Conservation (phyloP, 2,329 filamentous ascomycete species). For the Fusarium proliferatum region DNA sequence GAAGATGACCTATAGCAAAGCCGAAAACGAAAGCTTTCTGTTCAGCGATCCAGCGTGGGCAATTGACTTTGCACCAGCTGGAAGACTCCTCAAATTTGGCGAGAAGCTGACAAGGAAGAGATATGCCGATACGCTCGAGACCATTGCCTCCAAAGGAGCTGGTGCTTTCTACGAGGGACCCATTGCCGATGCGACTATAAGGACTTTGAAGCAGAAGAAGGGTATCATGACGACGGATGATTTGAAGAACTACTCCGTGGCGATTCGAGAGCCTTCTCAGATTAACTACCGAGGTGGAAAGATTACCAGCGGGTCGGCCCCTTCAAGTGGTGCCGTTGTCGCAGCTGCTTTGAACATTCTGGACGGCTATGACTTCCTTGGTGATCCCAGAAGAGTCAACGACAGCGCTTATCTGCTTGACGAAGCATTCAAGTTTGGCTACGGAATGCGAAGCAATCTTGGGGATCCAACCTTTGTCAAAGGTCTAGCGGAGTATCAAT, state of each 20-base stretch:
- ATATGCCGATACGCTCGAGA: constrained; percentile 78
- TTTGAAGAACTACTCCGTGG: constrained; percentile 77
- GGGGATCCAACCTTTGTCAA: constrained; percentile 80
- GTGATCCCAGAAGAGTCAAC: constrained; percentile 61
- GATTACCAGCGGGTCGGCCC: constrained; percentile 74
- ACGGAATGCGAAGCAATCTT: constrained; percentile 77
- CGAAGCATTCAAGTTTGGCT: constrained; percentile 85
- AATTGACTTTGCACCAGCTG: constrained; percentile 84
- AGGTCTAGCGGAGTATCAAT: constrained; percentile 69
- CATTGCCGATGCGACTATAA: constrained; percentile 76
- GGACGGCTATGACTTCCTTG: constrained; percentile 75
- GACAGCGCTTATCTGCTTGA: constrained; percentile 82
- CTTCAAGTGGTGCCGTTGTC: constrained; percentile 78
- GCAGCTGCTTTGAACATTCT: constrained; percentile 80
- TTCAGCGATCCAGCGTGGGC: constrained; percentile 80
- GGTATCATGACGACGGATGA: constrained; percentile 84
- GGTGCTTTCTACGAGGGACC: constrained; percentile 77
- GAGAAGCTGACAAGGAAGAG: constrained; percentile 80
- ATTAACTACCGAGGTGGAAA: constrained; percentile 78
- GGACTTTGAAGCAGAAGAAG: constrained; percentile 69
- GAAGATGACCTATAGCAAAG: constrained; percentile 57
- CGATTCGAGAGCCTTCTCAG: constrained; percentile 68
- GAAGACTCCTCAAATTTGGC: constrained; percentile 71
- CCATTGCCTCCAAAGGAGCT: constrained; percentile 72
- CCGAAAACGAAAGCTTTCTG: constrained; percentile 65